These are phyloP conservation scores for Chrysanthemum seticuspe DNA, from an alignment of 129 eudicot genomes.

Conservation along the genomic window DNA sequence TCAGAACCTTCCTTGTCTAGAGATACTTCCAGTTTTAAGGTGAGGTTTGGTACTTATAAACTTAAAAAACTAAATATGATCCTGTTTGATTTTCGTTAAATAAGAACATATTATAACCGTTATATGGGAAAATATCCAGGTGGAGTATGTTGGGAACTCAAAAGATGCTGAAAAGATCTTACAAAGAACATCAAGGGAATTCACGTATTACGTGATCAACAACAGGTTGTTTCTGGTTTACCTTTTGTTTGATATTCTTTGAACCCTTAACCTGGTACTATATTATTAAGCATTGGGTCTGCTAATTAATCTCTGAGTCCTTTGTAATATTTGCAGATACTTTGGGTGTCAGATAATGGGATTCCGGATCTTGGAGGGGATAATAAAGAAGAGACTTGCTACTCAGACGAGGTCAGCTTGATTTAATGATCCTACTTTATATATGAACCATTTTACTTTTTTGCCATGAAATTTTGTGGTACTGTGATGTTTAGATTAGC, in stretches of 20 bases:
- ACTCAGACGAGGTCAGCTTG: conserved; percentile 70
- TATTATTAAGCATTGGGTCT: background rate
- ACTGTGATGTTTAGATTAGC: conserved; percentile 7
- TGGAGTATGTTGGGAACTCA: conserved; percentile 69
- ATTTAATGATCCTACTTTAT: background rate
- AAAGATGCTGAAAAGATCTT: conserved; percentile 76
- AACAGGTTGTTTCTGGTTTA: conserved; percentile 63
- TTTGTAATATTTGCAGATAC: conserved; percentile 49
- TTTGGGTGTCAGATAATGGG: conserved; percentile 96
- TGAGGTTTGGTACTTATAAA: conserved; percentile 24
- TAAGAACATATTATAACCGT: conserved; percentile 5
- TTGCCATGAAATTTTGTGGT: too few relatives aligned
- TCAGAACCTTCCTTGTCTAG: too few relatives aligned
- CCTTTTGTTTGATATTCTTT: conserved; percentile 7
- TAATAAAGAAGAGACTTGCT: conserved; percentile 73
- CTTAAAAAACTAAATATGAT: background rate
- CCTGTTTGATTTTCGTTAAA: background rate
- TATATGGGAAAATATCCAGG: conserved; percentile 42
- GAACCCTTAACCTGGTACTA: background rate
- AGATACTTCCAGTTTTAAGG: conserved; percentile 45
- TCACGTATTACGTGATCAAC: conserved; percentile 92
- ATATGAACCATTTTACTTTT: background rate
- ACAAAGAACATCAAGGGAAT: conserved; percentile 65
- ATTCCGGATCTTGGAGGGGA: conserved; percentile 93
- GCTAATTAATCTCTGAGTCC: conserved; percentile 9